Evolutionary conservation across 495 filamentous ascomycete species (phyloP), one percentile per base, ranked within the genome.

Genomic region (Neurospora sp.): DNA sequence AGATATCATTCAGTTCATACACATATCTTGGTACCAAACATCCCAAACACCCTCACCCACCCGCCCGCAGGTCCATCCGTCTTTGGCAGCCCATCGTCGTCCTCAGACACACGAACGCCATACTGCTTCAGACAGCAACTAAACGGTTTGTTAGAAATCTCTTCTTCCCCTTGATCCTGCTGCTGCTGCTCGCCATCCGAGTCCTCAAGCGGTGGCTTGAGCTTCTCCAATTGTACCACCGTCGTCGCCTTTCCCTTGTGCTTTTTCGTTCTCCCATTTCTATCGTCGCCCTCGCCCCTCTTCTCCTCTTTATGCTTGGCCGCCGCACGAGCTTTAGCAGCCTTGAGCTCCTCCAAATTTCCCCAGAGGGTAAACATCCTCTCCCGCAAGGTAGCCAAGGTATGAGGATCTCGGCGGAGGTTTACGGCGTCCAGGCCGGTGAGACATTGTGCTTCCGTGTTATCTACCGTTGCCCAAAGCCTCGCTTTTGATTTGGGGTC

Each of bases 291-390:
- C 44, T 39, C 38, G 18, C 18, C 48, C 16, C 37, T 70, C 42
- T 46, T 39, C 18, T 46, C 37, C 68, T 73, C 68, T 39, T 41
- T 14, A 12, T 68, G 2, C 37, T 42, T 46, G 35, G 16, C 37
- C 3, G 16, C 38, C 35, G 22, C 70, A 18, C 72, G 42, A 44
- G 39, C 78, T 40, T 48, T 74, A 70, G 38, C 68, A 35, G 37
- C 73, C 77, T 92, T 93, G 65, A 77, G 73, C 78, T 97, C 93
- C 78, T 93, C 90, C 8, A 98, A 86, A 73, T 96, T 86, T 4
- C 95, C 95, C 94, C 95, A 98, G 9, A 98, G 85, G 39, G 88
- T 82, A 79, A 90, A 94, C 18, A 97, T 86, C 77, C 89, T 90
- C 77, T 97, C 89, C 46, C 87, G 84, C 2, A 98, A 80, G 9